Conservation (phyloP, 805 yeast species). For the Candida verbasci region DNA sequence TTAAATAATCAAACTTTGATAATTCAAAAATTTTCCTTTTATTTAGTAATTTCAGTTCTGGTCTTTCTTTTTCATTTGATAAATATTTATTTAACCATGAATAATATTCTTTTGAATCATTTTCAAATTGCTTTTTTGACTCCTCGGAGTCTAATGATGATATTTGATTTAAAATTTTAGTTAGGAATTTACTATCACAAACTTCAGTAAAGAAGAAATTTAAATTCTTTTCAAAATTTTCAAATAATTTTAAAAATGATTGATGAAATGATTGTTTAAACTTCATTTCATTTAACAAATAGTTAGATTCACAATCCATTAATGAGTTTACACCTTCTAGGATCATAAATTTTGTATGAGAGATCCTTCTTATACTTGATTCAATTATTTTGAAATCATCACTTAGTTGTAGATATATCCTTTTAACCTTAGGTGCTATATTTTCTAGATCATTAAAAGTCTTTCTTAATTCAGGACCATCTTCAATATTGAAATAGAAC, state of each 20-base stretch:
- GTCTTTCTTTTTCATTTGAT: slow-evolving; percentile 40
- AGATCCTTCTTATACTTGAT: slow-evolving; percentile 17
- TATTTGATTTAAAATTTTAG: slow-evolving; percentile 20
- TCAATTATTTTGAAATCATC: slow-evolving; percentile 33
- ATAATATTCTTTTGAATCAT: slow-evolving; percentile 37
- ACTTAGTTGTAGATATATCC: slow-evolving; percentile 17
- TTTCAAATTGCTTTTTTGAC: slow-evolving; percentile 33
- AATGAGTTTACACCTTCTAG: slow-evolving; percentile 20
- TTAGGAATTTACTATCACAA: slow-evolving; percentile 22
- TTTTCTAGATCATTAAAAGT: slow-evolving; percentile 28
- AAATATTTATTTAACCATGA: slow-evolving; percentile 41
- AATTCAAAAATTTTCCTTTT: slow-evolving; percentile 39
- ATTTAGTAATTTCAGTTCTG: slow-evolving; percentile 32
- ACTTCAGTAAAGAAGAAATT: slow-evolving; percentile 23
- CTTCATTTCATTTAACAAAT: slow-evolving; percentile 18
- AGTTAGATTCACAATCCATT: slow-evolving; percentile 20
- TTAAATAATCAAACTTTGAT: slow-evolving; percentile 43
- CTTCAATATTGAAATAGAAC: slow-evolving; percentile 33
- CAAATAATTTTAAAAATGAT: slow-evolving; percentile 22
- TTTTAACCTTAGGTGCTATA: slow-evolving; percentile 23
- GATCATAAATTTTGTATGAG: slow-evolving; percentile 14
- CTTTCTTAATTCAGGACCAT: slow-evolving; percentile 41
- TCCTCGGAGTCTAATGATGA: background rate
- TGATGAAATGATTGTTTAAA: slow-evolving; percentile 22
- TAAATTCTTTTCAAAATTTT: slow-evolving; percentile 29